Evolutionary conservation across 2,329 filamentous ascomycete species (phyloP), one percentile per base, ranked within the genome.

Genomic region (Nemania diffusa): DNA sequence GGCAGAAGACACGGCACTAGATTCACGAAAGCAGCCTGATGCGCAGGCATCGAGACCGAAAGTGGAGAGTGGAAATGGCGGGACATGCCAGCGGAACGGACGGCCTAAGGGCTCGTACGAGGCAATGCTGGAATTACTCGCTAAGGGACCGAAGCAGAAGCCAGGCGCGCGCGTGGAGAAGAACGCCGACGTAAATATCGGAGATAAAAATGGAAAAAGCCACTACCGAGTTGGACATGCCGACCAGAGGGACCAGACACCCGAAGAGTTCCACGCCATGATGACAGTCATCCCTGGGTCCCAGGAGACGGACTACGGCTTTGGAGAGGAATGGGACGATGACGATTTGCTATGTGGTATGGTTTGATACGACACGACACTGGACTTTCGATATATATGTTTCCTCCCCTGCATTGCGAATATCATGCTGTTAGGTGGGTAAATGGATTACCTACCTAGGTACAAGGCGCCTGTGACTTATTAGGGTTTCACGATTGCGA

Each of bases 281-380:
- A 53, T 32, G 8, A 26, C 26, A 4, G 64, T 20, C 15, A 48
- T 55, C 34, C n/a, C 67, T 3, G 66, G 65, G 7, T 74, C 73
- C 0, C 73, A 74, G 27, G 73, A 75, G 64, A 75, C 73, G 27
- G 73, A 75, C 26, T 75, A 75, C n/a, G 69, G 65, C 32, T 66
- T 71, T 6, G 73, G 72, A 17, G 65, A 65, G 63, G 68, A 69
- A 20, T 72, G 66, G 70, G 69, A 71, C 20, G 70, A 71, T 26
- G 66, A 71, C 27, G 69, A 70, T 48, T 57, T 69, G 20, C 44
- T 70, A 48, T 22, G 51, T 22, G 65, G 60, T 20, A 58, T 67
- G 13, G 9, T 61, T 55, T 62, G 53, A 65, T 50, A 50, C 15
- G 20, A 13, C 4, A 53, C 22, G 17, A 52, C 7, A 34, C 2